Evolutionary conservation across 176 grass and related monocot genomes (phyloP), one percentile per base, ranked within the genome.

Genomic region (Chrysopogon serrulatus): DNA sequence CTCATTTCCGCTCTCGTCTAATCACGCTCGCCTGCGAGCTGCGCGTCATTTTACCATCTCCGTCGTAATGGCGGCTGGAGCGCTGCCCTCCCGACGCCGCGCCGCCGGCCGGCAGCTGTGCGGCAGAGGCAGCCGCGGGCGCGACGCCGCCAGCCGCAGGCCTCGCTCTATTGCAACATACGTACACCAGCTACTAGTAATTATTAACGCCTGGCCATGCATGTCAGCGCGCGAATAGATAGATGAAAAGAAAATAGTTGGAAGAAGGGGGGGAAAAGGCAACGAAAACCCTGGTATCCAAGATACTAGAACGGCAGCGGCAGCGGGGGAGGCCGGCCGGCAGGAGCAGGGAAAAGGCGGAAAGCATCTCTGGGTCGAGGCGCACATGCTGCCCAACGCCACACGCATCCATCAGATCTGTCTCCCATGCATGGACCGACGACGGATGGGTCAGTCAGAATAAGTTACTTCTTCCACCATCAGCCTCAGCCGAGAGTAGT

Each of bases 391-490:
- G 15, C 41, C 69, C 26, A 72, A 47, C 63, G 31, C 44, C 45
- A 70, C 79, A 82, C 79, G 79, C 79, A 81, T 70, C 79, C 23
- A 70, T 81, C 79, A 82, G 79, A 82, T 70, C 47, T 81, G 79
- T 81, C 65, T 27, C 79, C 79, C 79, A 81, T 81, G 79, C 59
- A 61, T 61, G 59, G 59, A 26, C 56, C 56, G 78, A 27, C 56
- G 78, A 27, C 65, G 78, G 43, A 68, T 68, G 43, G 28, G 77
- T 65, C 77, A 33, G 77, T 65, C 77, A 66, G 77, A 79, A 1
- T 6, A 70, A 63, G 39, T 65, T 78, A 78, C 76, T 79, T 45
- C 39, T 28, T 2, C 76, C 59, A 64, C 40, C 32, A n/a, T n/a
- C n/a, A n/a, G n/a, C n/a, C n/a, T n/a, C 16, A 5, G 18, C 28